Evolutionary conservation across 495 filamentous ascomycete genomes (phyloP), one percentile per base, ranked within the genome.

Genomic region (Trichoderma orchidacearum): DNA sequence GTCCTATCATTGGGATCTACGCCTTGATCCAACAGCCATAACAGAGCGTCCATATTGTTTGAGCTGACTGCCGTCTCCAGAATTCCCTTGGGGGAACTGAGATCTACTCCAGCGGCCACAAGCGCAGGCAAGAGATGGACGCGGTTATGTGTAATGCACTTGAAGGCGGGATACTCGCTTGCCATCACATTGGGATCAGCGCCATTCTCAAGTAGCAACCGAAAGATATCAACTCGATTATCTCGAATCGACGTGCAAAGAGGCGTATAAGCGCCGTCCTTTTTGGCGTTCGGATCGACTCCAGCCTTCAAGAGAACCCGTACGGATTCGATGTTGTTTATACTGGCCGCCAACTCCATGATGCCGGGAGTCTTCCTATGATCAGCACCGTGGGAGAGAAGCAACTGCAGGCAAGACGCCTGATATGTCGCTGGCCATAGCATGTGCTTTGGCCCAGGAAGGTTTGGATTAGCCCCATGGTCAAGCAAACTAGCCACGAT

Each of bases 231-330:
- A 15, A 66, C 53, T 30, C 73, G 67, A 55, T 80, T 72, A 55
- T 80, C 75, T 29, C 78, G 74, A 60, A 81, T 80, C 13, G 78
- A 69, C 2, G 79, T 78, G 65, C 75, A 80, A 0, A 82, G 65
- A 0, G 79, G 79, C 3, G 79, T 80, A 62, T 79, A 80, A 52
- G 75, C 71, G 30, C 77, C 77, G 56, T 80, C 75, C 58, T 80
- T 83, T 62, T 77, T 77, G 30, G 67, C 62, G 58, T 81, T 77
- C 4, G 75, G 75, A 41, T 76, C 71, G 30, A 76, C 72, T 5
- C 75, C 74, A 17, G 72, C 72, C 28, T 75, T 65, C 13, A 80
- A 65, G 11, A 83, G 66, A n/a, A 80, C 67, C 5, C 64, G 61
- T 8, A 83, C 75, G 0, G 72, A 72, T 8, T 78, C 75, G 52